Evolutionary conservation across 306 rosid species (phyloP).

Genomic region (Canavalia ensiformis): DNA sequence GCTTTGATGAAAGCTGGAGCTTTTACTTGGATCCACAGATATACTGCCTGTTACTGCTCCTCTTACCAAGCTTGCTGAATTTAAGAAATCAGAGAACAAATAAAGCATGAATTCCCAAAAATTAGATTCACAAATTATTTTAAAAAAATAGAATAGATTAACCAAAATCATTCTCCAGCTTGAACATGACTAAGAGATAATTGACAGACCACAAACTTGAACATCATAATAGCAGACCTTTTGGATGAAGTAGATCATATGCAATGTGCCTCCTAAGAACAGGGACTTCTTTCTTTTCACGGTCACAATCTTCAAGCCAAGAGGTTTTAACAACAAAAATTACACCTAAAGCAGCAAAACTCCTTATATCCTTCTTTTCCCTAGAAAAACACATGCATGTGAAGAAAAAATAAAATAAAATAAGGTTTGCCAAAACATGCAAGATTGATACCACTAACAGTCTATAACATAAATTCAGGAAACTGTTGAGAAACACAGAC

Average conservation of each 20-base stretch:
- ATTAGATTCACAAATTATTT: conserved; percentile 15
- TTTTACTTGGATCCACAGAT: conserved; percentile 61
- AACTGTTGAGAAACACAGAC: conserved; percentile 22
- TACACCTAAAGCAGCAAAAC: conserved; percentile 81
- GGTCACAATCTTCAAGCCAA: conserved; percentile 96
- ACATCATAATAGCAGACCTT: conserved; percentile 67
- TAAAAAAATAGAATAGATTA: conserved; percentile 30
- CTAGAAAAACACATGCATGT: conserved; percentile 54
- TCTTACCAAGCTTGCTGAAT: conserved; percentile 47
- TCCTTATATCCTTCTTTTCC: conserved; percentile 86
- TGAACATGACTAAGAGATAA: conserved; percentile 40
- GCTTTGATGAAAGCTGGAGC: conserved; percentile 55
- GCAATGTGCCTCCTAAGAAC: conserved; percentile 78
- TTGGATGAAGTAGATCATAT: conserved; percentile 73
- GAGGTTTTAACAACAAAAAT: conserved; percentile 73
- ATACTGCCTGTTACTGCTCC: conserved; percentile 59
- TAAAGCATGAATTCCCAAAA: conserved; percentile 42
- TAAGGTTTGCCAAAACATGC: conserved; percentile 26
- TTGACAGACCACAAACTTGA: conserved; percentile 28
- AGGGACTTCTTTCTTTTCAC: conserved; percentile 74
- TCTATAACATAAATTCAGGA: conserved; percentile 31
- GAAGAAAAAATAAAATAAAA: neutral
- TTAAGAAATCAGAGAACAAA: conserved; percentile 47
- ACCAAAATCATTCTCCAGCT: conserved; percentile 26
- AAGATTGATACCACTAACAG: neutral